Evolutionary conservation across 2,329 filamentous ascomycete genomes (phyloP), one percentile per base, ranked within the genome.

Genomic region (Penicillium italicum): DNA sequence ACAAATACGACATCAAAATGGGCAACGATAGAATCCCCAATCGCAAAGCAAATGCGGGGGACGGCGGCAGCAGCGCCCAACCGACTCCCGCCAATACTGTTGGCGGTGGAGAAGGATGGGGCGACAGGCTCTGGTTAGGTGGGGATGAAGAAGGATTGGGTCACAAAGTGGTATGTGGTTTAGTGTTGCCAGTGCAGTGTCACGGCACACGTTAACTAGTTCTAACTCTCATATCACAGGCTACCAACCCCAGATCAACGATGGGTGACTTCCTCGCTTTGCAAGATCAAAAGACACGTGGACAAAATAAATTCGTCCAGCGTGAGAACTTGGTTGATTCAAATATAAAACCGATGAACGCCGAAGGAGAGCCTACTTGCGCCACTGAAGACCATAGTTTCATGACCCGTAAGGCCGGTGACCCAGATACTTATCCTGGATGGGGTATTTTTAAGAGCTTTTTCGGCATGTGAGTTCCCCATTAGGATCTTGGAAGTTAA

Each of bases 331-430:
- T 54, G 18, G 56, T 33, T 10, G 43, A 50, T 6, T 49, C 37
- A 0, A 47, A 59, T 42, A 8, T 28, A 1, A 42, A 18, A 5
- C 40, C 56, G 4, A 57, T 24, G 20, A 58, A 50, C 6, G 56
- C 53, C 3, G 11, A 41, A 18, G 54, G 56, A 4, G 57, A 66
- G 22, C 60, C 61, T 3, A 62, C 62, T n/a, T 67, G 65, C 44
- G 58, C 61, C 6, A 61, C 47, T n/a, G 69, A 73, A 50, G 70
- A 73, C 48, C 67, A 69, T 43, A 68, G 60, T 18, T 73, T 72
- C 37, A 69, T 67, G 68, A 43, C 53, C 1, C 51, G 53, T 12
- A 66, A 62, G 47, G 64, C 71, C 1, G 71, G 69, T 7, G 60
- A 55, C n/a, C 54, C 60, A 28, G 57, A 65, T 45, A 65, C 69